Evolutionary conservation across 1,284 basidiomycete species (phyloP).

Genomic region (Naganishia albida): DNA sequence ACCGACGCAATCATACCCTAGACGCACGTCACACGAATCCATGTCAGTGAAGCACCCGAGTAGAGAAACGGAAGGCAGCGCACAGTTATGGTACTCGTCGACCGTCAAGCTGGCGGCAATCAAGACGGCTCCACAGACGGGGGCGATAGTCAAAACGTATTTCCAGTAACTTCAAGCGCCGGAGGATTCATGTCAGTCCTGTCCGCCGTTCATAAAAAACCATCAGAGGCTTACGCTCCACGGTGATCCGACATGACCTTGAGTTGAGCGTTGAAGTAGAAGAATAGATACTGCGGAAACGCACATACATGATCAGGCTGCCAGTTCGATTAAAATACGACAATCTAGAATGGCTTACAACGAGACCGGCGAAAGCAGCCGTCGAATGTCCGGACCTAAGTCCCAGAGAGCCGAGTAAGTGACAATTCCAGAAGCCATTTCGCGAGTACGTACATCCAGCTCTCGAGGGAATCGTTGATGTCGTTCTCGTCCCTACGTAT

Average conservation of each 20-base stretch:
- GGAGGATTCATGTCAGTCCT: background rate
- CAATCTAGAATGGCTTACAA: constrained; percentile 34
- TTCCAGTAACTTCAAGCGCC: constrained; percentile 61
- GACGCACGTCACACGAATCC: background rate
- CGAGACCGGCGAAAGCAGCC: constrained; percentile 45
- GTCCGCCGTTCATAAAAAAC: background rate
- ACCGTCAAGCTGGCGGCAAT: constrained; percentile 63
- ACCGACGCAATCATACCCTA: constrained; percentile 62
- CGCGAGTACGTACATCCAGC: constrained; percentile 39
- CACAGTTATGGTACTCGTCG: constrained; percentile 58
- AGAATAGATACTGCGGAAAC: constrained; percentile 56
- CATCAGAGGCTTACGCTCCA: constrained; percentile 38
- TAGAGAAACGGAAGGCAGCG: constrained; percentile 15
- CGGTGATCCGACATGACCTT: constrained; percentile 62
- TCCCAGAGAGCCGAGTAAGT: background rate
- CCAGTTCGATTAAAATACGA: no score
- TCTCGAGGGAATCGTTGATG: constrained; percentile 61
- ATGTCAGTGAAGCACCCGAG: background rate
- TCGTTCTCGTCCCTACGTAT: constrained; percentile 53
- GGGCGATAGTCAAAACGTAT: constrained; percentile 62
- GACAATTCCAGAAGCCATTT: no score
- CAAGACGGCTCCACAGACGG: constrained; percentile 61
- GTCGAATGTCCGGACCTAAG: constrained; percentile 43
- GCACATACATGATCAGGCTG: no score
- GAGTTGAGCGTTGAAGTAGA: constrained; percentile 63